Evolutionary conservation across 2,329 filamentous ascomycete species (phyloP).

Genomic region (Curvularia sp.): DNA sequence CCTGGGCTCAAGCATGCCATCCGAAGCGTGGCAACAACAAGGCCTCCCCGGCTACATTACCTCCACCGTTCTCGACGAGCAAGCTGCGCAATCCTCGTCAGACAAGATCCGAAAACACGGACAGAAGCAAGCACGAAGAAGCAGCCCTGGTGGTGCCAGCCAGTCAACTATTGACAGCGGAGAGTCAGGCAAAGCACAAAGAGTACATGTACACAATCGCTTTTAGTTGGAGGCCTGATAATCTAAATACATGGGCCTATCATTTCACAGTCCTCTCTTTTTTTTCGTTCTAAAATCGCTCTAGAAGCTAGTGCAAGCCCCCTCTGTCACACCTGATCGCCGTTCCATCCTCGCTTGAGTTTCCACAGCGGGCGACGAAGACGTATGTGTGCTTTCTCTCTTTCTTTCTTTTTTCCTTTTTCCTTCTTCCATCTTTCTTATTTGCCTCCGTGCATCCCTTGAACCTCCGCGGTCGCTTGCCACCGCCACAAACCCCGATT

Average conservation of each 20-base stretch:
- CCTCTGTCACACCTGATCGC: background rate
- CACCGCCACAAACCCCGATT: no score
- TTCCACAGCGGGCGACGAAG: background rate
- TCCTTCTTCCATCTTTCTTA: no score
- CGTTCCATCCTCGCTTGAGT: background rate
- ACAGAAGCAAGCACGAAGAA: conserved; percentile 10
- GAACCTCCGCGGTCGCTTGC: no score
- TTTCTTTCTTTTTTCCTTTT: background rate
- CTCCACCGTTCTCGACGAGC: conserved; percentile 28
- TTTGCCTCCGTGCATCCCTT: no score
- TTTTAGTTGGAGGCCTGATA: conserved; percentile 3
- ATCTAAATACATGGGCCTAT: background rate
- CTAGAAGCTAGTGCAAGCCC: background rate
- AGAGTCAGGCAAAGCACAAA: conserved; percentile 12
- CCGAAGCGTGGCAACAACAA: conserved; percentile 24
- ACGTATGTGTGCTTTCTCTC: background rate
- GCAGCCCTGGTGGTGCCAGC: conserved; percentile 23
- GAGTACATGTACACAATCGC: conserved; percentile 6
- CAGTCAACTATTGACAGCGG: conserved; percentile 21
- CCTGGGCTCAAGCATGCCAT: conserved; percentile 18
- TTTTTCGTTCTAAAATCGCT: background rate
- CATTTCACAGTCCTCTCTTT: background rate
- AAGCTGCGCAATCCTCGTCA: conserved; percentile 2
- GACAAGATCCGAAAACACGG: conserved; percentile 4
- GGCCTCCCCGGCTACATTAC: conserved; percentile 26